Percentiles rank a stretch among this genome's conserved stretches.
Evolutionary conservation across 169 alveolate genomes (phyloP).

Genomic region (Plasmodium fragile): DNA sequence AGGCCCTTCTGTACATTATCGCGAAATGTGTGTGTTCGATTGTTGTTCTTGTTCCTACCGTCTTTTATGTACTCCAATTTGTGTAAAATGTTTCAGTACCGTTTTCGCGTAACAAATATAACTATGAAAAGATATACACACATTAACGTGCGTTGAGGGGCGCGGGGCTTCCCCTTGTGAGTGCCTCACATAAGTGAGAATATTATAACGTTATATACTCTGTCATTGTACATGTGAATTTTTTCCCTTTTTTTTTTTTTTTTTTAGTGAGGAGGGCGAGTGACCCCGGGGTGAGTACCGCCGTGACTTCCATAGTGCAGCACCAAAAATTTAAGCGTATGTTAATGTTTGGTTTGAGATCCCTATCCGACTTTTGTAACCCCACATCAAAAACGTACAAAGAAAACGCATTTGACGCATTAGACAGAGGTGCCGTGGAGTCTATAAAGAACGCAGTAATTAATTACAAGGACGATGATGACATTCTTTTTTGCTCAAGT

Average conservation of each 20-base stretch:
- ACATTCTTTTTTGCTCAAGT: conserved; percentile 87
- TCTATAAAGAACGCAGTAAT: conserved; percentile 90
- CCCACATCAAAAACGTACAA: conserved; percentile 91
- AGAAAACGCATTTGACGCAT: conserved; percentile 93
- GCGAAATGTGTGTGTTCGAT: not conserved
- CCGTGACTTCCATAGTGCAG: conserved; percentile 92
- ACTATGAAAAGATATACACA: not conserved
- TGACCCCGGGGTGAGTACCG: conserved; percentile 94
- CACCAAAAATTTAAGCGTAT: conserved; percentile 94
- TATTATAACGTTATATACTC: not conserved
- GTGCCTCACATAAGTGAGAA: not conserved
- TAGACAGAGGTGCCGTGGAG: conserved; percentile 89
- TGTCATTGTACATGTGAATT: conserved; percentile 4
- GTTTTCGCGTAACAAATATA: not conserved
- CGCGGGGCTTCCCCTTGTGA: not conserved
- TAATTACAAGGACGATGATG: conserved; percentile 93
- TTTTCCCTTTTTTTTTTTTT: conserved; percentile 73
- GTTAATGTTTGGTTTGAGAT: conserved; percentile 93
- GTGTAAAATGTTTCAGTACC: not conserved
- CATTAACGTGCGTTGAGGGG: not conserved
- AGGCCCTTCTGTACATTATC: not conserved
- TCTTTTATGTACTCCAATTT: not conserved
- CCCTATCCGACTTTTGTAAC: conserved; percentile 92
- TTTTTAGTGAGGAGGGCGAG: conserved; percentile 87
- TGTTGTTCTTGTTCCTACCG: not conserved